Conservation (phyloP, 2,329 filamentous ascomycete genomes). For the Cladosporium cucumerinum region DNA sequence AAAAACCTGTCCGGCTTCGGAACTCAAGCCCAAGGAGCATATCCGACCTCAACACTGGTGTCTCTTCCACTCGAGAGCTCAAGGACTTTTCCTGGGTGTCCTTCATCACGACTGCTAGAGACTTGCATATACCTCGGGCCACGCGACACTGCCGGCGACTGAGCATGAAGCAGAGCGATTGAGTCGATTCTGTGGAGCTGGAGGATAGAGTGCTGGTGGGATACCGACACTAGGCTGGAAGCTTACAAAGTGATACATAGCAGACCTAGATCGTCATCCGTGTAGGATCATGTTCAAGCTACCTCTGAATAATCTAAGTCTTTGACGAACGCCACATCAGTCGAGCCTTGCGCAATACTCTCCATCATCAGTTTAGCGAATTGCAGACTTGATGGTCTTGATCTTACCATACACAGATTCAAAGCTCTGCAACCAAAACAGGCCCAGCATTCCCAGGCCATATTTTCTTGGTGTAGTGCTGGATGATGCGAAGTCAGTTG, state of each 20-base stretch:
- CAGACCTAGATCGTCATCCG: not conserved
- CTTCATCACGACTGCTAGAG: not conserved
- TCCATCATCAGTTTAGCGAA: not conserved
- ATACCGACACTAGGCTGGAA: not conserved
- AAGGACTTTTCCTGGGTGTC: not conserved
- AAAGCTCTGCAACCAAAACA: too few species aligned
- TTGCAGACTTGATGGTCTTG: too few species aligned
- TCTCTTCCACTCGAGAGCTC: not conserved
- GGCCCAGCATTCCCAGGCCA: too few species aligned
- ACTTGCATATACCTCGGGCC: not conserved
- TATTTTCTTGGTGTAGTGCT: too few species aligned
- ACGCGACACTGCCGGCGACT: not conserved
- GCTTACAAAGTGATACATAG: not conserved
- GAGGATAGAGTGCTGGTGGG: not conserved
- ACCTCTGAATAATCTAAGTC: not conserved
- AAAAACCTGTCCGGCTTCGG: not conserved
- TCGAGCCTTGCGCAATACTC: not conserved
- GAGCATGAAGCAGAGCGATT: not conserved
- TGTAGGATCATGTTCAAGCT: not conserved
- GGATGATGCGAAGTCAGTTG: too few species aligned
- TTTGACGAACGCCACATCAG: not conserved
- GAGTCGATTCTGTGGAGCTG: not conserved
- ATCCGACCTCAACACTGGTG: not conserved
- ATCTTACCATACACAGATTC: too few species aligned
- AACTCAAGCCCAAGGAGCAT: not conserved